Base-by-base conservation (phyloP, 2,329 filamentous ascomycete species). In the Knufia fluminis region DNA sequence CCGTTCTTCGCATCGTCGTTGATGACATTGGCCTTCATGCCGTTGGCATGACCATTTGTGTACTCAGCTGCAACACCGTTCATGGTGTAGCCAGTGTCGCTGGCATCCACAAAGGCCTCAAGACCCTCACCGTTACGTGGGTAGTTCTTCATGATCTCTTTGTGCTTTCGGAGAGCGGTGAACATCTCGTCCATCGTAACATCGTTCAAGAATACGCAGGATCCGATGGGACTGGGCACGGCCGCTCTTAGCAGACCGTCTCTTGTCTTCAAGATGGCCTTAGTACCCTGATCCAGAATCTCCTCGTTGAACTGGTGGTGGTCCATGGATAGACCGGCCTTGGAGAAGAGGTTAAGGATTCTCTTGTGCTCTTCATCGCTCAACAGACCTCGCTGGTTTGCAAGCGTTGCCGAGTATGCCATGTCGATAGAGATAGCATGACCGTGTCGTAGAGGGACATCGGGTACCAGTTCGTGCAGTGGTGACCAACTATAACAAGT, bases 391-490 rank as follows among this genome's bases (percentile, higher is more conserved):
- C 79, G 76, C 52, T 71, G 64, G 60, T 81, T 76, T 16, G 82
- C 80, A 3, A 86, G 71, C 0, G 83, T 86, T 0, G 82, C 82
- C 0, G 81, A 83, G 66, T 82, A 86, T 0, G 82, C 83, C 83
- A 86, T 86, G 62, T 86, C 83, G 53, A 86, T 83, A 2, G 79
- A 83, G 57, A 86, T 86, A 56, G 83, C 83, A 60, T 86, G 83
- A 2, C 83, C 83, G 61, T 86, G 83, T 36, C 82, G 78, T 38
- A 86, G 74, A 1, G 82, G 82, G 0, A 80, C 79, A 45, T 82
- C 75, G 0, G 83, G 82, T 0, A 83, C 73, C 8, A 87, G 74
- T 65, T 86, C 83, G 60, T 86, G 81, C 4, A 85, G 71, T 17
- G 82, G 83, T 3, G 81, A 85, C 82, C 83, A 86, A 4, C 76